Conservation (phyloP, 805 yeast genomes). For the Nematodospora valgi region DNA sequence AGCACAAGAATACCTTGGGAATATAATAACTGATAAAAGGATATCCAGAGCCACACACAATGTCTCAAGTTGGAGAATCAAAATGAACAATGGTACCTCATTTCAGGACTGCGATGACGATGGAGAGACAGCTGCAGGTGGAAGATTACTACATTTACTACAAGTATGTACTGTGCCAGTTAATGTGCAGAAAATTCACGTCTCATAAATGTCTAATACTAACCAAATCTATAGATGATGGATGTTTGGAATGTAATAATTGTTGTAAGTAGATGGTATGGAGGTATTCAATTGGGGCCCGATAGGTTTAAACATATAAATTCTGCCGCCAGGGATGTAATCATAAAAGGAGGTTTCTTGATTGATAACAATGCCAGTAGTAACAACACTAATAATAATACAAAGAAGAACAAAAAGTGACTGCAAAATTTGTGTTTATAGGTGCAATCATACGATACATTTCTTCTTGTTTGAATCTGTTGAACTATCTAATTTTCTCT, state of each 20-base stretch:
- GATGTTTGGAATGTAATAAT: slow-evolving; percentile 83
- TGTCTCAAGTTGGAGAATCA: slow-evolving; percentile 85
- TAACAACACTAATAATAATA: slow-evolving; percentile 14
- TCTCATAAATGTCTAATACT: no score
- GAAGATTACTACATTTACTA: slow-evolving; percentile 74
- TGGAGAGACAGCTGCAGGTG: slow-evolving; percentile 96
- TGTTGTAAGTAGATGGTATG: slow-evolving; percentile 88
- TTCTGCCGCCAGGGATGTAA: slow-evolving; percentile 80
- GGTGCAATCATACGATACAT: neutral
- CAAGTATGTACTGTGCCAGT: slow-evolving; percentile 38
- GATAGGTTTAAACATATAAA: slow-evolving; percentile 94
- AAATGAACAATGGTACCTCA: slow-evolving; percentile 49
- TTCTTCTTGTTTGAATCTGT: slow-evolving; percentile 4
- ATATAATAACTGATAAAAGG: slow-evolving; percentile 60
- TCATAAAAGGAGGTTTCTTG: slow-evolving; percentile 58
- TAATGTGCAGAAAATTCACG: no score
- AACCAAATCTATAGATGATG: slow-evolving; percentile 43
- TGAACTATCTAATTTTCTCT: slow-evolving; percentile 6
- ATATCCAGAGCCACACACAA: slow-evolving; percentile 70
- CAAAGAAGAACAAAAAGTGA: slow-evolving; percentile 23
- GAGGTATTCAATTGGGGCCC: slow-evolving; percentile 89
- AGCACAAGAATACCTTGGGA: slow-evolving; percentile 50
- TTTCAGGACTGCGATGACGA: slow-evolving; percentile 93
- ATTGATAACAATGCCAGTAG: slow-evolving; percentile 15
- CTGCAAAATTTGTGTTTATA: no score